Evolutionary conservation across 2,329 filamentous ascomycete species (phyloP).

Genomic region (Albophoma yamanashiensis): DNA sequence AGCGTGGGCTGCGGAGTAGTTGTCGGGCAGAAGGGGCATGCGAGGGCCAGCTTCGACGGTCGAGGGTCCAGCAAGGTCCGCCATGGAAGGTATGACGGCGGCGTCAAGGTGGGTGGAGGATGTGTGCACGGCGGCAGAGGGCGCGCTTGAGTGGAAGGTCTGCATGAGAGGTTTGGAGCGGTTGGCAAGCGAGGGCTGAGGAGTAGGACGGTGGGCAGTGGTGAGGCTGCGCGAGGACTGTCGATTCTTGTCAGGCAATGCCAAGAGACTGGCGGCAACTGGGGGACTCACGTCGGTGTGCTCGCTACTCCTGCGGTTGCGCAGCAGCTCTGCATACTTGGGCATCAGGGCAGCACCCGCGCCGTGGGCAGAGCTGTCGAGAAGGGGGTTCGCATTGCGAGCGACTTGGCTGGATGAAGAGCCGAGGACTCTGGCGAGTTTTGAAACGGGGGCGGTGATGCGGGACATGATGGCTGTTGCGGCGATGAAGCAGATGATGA

Average conservation of each 20-base stretch:
- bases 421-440: constrained; percentile 35
- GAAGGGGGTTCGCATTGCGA: constrained; percentile 18
- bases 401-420: constrained; percentile 27
- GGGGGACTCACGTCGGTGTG: constrained; percentile 27
- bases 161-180: constrained; percentile 50
- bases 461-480: constrained; percentile 30
- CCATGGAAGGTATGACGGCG: constrained; percentile 39
- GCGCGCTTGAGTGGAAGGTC: constrained; percentile 40
- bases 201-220: constrained; percentile 36
- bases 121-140: constrained; percentile 30
- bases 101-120: constrained; percentile 36
- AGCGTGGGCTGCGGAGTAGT: constrained; percentile 33
- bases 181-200: constrained; percentile 30
- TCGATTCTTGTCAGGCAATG: not conserved
- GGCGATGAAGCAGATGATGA: not conserved
- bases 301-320: constrained; percentile 21
- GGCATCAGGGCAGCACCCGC: constrained; percentile 29
- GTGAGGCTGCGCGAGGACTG: constrained; percentile 29
- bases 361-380: constrained; percentile 22
- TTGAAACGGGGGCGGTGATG: constrained; percentile 36
- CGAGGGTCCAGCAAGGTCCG: constrained; percentile 15
- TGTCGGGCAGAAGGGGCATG: constrained; percentile 51
- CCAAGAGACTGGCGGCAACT: not conserved
- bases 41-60: constrained; percentile 31
- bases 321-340: constrained; percentile 36